Evolutionary conservation across 1,284 basidiomycete species (phyloP), one percentile per base, ranked within the genome.

Genomic region (Takashimella koratensis): DNA sequence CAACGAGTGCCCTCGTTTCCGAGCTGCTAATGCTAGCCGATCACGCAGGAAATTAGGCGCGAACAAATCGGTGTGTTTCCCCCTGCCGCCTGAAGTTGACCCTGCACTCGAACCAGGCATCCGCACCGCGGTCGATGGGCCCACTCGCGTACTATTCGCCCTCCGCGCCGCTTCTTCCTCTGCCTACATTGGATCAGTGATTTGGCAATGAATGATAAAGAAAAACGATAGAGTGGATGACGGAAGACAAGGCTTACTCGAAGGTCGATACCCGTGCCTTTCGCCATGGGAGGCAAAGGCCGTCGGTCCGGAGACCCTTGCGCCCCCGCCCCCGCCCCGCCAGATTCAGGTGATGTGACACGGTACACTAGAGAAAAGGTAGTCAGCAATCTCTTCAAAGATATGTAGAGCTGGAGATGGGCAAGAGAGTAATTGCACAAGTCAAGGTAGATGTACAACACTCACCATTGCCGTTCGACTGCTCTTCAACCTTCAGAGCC

Each of bases 111-210:
- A 44, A 49, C 24, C 50, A 59, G 23, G 54, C 57, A 13, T 56
- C 45, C 36, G 43, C 63, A 48, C 45, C 63, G 4, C 53, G 53
- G 45, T 48, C 45, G 16, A 23, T 20, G 30, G 30, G 30, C 8
- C 30, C 8, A 36, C 8, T 8, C 30, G 30, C 8, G 30, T 16
- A 16, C 10, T 56, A 45, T 69, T 67, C 4, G 59, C 52, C 4
- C 68, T 49, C 3, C 70, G 59, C 19, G 66, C 62, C 8, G 68
- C 67, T 47, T 74, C 72, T 50, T 72, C 72, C 43, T 72, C 70
- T 0, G 72, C 72, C 67, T 70, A 30, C n/a, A 13, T n/a, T n/a
- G n/a, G n/a, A n/a, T n/a, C n/a, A 49, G 30, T 20, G 24, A 40
- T 23, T 26, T 48, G 16, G 12, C n/a, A 21, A 11, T 30, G 42